Conservation (phyloP, 495 filamentous ascomycete species). For the Aspergillus saccharolyticus region DNA sequence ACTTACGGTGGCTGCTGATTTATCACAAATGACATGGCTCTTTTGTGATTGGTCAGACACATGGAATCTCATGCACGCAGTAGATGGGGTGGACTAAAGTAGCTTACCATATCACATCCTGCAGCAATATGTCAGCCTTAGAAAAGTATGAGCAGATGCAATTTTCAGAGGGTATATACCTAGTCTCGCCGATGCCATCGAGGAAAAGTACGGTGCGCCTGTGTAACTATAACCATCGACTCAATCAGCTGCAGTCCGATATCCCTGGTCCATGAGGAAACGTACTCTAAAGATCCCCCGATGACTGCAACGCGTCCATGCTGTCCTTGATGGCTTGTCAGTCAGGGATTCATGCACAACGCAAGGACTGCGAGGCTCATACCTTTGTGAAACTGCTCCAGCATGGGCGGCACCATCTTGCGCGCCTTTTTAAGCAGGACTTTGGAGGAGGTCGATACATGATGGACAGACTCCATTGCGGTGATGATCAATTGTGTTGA, state of each 20-base stretch:
- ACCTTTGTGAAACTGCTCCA: slow-evolving; percentile 98
- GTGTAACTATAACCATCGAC: slow-evolving; percentile 58
- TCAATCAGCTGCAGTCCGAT: slow-evolving; percentile 15
- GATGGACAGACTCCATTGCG: slow-evolving; percentile 39
- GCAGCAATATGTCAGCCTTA: slow-evolving; percentile 5
- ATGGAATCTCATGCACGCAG: not conserved
- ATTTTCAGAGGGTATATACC: slow-evolving; percentile 27
- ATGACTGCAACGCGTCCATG: slow-evolving; percentile 90
- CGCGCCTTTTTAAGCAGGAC: slow-evolving; percentile 75
- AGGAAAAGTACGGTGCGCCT: slow-evolving; percentile 95
- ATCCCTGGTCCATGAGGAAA: not conserved
- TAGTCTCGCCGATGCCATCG: slow-evolving; percentile 87
- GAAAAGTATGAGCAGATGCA: not conserved
- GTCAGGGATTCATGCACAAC: slow-evolving; percentile 10
- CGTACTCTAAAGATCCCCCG: slow-evolving; percentile 82
- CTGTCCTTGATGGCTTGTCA: slow-evolving; percentile 57
- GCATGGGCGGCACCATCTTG: slow-evolving; percentile 89
- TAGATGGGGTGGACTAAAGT: not conserved
- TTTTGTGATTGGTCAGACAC: slow-evolving; percentile 31
- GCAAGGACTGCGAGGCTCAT: not conserved
- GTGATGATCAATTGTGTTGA: slow-evolving; percentile 2
- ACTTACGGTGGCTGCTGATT: slow-evolving; percentile 61
- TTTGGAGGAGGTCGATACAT: slow-evolving; percentile 56
- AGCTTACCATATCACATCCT: slow-evolving; percentile 74
- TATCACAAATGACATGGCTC: slow-evolving; percentile 97